phyloP scores from a whole-genome alignment of 2,329 filamentous ascomycete species.

The Cytospora leucostoma region DNA sequence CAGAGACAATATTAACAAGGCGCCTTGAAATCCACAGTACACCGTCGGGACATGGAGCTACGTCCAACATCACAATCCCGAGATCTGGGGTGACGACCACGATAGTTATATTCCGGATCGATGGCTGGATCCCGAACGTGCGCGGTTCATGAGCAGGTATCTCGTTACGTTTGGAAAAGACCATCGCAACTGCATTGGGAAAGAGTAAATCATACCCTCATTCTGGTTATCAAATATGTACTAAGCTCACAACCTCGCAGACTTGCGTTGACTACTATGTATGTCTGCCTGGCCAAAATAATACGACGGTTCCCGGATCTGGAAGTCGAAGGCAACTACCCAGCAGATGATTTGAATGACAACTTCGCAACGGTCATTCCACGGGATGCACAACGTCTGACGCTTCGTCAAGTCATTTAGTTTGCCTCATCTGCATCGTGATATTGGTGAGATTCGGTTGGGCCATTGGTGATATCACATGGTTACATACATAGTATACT shows the following conservation, averaged over 20 bases:
- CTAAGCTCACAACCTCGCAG: neutral
- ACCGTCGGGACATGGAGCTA: neutral
- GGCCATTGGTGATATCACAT: too few species aligned
- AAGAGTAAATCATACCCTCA: neutral
- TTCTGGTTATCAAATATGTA: neutral
- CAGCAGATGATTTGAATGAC: neutral
- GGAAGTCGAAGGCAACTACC: neutral
- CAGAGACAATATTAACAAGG: neutral
- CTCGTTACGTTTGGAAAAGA: neutral
- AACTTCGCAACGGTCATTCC: neutral
- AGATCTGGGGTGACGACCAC: neutral
- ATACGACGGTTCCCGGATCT: neutral
- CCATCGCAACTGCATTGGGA: neutral
- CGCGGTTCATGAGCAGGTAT: neutral
- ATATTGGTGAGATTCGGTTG: too few species aligned
- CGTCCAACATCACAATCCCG: neutral
- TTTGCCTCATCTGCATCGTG: neutral
- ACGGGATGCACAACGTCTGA: neutral
- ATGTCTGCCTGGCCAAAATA: neutral
- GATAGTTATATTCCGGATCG: neutral
- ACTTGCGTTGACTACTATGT: neutral
- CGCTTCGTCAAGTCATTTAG: neutral
- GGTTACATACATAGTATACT: too few species aligned
- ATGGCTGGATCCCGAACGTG: constrained; percentile 1
- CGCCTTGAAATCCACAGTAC: neutral